These are phyloP conservation scores for Hypoxylon trugodes DNA, from an alignment of 495 filamentous ascomycete genomes.

Conservation along the genomic window DNA sequence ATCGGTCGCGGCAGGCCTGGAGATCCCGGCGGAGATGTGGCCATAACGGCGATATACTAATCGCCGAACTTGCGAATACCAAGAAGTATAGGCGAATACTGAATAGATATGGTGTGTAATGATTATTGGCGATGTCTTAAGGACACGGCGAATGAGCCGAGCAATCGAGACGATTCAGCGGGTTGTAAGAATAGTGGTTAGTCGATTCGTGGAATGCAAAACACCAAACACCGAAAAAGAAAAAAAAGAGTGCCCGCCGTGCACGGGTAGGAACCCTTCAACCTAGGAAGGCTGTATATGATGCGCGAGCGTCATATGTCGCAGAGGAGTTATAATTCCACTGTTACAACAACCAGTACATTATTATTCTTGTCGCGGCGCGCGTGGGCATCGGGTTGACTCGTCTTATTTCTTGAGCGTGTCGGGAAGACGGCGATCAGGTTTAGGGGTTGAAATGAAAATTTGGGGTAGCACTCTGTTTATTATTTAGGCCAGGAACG, in stretches of 20 bases:
- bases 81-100: background rate
- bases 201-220: slow-evolving; percentile 14
- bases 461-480: slow-evolving; percentile 39
- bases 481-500: slow-evolving; percentile 42
- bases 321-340: slow-evolving; percentile 7
- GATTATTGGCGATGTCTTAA: background rate
- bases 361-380: slow-evolving; percentile 27
- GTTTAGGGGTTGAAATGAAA: slow-evolving; percentile 39
- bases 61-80: slow-evolving; percentile 5
- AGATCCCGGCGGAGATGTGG: slow-evolving; percentile 64
- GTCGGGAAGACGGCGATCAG: slow-evolving; percentile 28
- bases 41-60: slow-evolving; percentile 52
- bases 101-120: background rate
- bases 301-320: slow-evolving; percentile 31
- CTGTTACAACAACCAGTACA: slow-evolving; percentile 19
- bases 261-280: slow-evolving; percentile 10
- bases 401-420: slow-evolving; percentile 17
- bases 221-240: slow-evolving; percentile 24
- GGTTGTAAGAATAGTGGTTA: background rate
- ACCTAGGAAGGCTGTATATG: slow-evolving; percentile 18
- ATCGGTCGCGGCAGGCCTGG: slow-evolving; percentile 71
- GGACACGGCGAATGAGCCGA: background rate
- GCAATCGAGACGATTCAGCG: background rate
- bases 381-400: slow-evolving; percentile 23
- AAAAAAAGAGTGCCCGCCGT: slow-evolving; percentile 8